These are phyloP conservation scores for Mycena vitilis DNA, from an alignment of 768 basidiomycete species.

Conservation along the genomic window DNA sequence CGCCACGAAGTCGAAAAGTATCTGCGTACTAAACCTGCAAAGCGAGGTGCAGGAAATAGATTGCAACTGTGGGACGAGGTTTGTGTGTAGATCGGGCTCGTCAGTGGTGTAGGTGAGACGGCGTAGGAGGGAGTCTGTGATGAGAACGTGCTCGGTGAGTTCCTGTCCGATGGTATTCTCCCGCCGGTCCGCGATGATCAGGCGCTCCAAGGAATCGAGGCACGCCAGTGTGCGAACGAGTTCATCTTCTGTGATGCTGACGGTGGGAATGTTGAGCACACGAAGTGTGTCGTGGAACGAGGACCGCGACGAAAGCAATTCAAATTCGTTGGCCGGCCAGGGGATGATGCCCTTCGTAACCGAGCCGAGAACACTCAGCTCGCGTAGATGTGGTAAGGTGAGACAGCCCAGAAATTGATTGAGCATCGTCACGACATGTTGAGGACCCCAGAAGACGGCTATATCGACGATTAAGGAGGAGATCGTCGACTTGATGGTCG, in stretches of 20 bases:
- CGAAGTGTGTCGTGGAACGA: constrained; percentile 9
- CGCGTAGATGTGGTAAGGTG: not conserved
- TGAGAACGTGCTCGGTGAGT: not conserved
- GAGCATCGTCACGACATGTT: not conserved
- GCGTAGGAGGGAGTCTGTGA: not conserved
- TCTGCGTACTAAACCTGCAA: not conserved
- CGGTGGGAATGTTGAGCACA: not conserved
- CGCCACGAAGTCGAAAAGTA: not conserved
- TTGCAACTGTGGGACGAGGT: not conserved
- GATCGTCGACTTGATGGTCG: not conserved
- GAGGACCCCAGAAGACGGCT: not conserved
- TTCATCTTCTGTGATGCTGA: not conserved
- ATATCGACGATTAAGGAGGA: not conserved
- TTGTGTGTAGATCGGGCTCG: not conserved
- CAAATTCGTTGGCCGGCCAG: not conserved
- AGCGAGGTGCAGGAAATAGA: not conserved
- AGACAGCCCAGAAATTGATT: not conserved
- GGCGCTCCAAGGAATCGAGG: not conserved
- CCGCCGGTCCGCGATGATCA: not conserved
- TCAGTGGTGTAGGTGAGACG: not conserved
- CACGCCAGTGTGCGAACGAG: not conserved
- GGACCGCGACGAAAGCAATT: not conserved
- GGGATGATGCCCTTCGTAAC: not conserved
- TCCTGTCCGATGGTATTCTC: no score
- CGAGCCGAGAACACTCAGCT: not conserved